phyloP scores from a whole-genome alignment of 164 flowering plant species.

The Taxillus chinensis region DNA sequence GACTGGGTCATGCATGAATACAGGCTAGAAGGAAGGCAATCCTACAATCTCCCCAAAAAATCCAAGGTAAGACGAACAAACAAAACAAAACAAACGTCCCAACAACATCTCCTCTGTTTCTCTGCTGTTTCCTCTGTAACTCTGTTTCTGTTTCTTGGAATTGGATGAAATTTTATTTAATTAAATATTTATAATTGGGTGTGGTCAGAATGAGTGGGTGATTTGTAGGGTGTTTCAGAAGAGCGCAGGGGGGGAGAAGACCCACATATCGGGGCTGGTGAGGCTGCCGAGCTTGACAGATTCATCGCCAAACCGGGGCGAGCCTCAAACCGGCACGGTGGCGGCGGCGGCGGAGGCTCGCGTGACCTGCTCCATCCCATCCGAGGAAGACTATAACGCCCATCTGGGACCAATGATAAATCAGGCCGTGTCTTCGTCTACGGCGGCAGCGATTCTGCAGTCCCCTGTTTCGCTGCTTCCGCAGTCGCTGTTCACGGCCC shows the following conservation, averaged over 20 bases:
- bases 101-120: background rate
- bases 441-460: slow-evolving; percentile 1
- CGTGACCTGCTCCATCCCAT: slow-evolving; percentile 21
- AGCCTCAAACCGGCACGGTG: background rate
- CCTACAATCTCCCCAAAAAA: slow-evolving; percentile 8
- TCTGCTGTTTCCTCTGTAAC: background rate
- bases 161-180: too few species aligned
- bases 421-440: slow-evolving; percentile 16
- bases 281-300: slow-evolving; percentile 2
- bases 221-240: slow-evolving; percentile 12
- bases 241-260: slow-evolving; percentile 13
- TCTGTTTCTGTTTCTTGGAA: background rate
- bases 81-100: background rate
- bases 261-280: slow-evolving; percentile 5
- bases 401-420: background rate
- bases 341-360: background rate
- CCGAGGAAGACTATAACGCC: slow-evolving; percentile 27
- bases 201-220: slow-evolving; percentile 18
- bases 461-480: slow-evolving; percentile 9
- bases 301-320: background rate
- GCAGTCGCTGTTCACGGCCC: background rate
- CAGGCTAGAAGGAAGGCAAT: slow-evolving; percentile 8
- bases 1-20: slow-evolving; percentile 16
- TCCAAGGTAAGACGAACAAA: slow-evolving; percentile 2
- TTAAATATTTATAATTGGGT: background rate